Conservation (phyloP, 2,329 filamentous ascomycete species). For the Colletotrichum musae region DNA sequence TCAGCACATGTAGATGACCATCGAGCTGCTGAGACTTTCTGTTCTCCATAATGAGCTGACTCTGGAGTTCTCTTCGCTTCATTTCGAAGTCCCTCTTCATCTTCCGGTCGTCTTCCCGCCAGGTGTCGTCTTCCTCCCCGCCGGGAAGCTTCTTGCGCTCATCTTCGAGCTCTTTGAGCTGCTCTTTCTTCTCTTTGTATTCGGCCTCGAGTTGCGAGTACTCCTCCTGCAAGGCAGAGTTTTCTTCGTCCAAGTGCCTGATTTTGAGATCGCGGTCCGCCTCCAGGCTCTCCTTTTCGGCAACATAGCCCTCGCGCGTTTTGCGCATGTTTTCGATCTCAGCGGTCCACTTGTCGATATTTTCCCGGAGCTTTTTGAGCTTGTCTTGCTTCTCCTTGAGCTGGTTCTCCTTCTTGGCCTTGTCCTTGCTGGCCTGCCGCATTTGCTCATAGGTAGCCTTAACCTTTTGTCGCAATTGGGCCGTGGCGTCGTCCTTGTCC, state of each 20-base stretch:
- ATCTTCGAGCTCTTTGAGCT: slow-evolving; percentile 82
- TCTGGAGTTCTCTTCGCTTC: slow-evolving; percentile 67
- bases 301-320: slow-evolving; percentile 67
- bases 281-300: slow-evolving; percentile 66
- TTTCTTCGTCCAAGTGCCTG: slow-evolving; percentile 68
- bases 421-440: slow-evolving; percentile 83
- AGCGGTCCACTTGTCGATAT: slow-evolving; percentile 77
- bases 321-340: slow-evolving; percentile 72
- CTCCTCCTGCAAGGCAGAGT: slow-evolving; percentile 74
- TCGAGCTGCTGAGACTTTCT: slow-evolving; percentile 63
- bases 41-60: slow-evolving; percentile 62
- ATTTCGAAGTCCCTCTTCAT: slow-evolving; percentile 71
- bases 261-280: slow-evolving; percentile 66
- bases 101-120: slow-evolving; percentile 65
- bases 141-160: slow-evolving; percentile 75
- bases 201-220: slow-evolving; percentile 78
- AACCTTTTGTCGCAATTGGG: slow-evolving; percentile 85
- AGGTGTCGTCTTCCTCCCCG: slow-evolving; percentile 72
- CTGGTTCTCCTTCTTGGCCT: slow-evolving; percentile 81
- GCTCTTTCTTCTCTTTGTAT: slow-evolving; percentile 70
- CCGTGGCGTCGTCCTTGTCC: slow-evolving; percentile 92
- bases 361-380: slow-evolving; percentile 78
- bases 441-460: slow-evolving; percentile 86
- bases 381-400: slow-evolving; percentile 79
- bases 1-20: slow-evolving; percentile 61